A percentile compares a stretch with the other conserved stretches of the same genome.
phyloP scores from a whole-genome alignment of 768 basidiomycete genomes.

The Tulasnella sp. region DNA sequence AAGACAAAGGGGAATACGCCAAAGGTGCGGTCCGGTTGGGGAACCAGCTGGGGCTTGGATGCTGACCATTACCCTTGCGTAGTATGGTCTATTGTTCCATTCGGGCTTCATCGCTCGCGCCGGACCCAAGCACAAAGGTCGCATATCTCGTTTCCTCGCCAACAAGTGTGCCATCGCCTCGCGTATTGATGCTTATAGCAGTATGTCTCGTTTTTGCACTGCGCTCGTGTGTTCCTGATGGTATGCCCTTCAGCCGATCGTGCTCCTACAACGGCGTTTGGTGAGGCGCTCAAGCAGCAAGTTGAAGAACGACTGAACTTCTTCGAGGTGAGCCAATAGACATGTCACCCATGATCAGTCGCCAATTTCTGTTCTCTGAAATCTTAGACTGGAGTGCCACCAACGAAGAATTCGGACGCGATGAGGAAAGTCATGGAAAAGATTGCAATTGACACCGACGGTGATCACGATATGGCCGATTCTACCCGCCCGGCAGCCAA shows the following conservation, averaged over 20 bases:
- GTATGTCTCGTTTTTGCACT: constrained; percentile 42
- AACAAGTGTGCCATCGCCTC: constrained; percentile 99
- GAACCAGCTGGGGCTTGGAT: constrained; percentile 13
- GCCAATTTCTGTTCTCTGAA: background rate
- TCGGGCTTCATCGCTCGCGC: constrained; percentile 96
- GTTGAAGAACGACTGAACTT: constrained; percentile 94
- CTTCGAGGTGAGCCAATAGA: constrained; percentile 57
- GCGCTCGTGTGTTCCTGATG: background rate
- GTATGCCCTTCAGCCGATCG: background rate
- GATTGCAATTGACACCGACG: constrained; percentile 59
- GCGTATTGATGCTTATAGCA: constrained; percentile 91
- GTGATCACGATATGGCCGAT: constrained; percentile 49
- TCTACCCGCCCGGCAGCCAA: constrained; percentile 47
- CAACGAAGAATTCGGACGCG: constrained; percentile 83
- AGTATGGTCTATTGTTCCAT: constrained; percentile 98
- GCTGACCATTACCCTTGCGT: constrained; percentile 27
- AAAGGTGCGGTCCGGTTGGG: constrained; percentile 53
- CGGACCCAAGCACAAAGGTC: constrained; percentile 89
- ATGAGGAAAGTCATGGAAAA: constrained; percentile 83
- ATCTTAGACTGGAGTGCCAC: constrained; percentile 64
- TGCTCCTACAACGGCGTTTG: constrained; percentile 82
- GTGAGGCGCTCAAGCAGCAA: constrained; percentile 87
- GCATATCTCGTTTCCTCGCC: constrained; percentile 97
- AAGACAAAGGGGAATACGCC: constrained; percentile 99
- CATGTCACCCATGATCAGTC: background rate